Base-by-base conservation (phyloP, 2,329 filamentous ascomycete species). In the Chaetomium olivaceum region DNA sequence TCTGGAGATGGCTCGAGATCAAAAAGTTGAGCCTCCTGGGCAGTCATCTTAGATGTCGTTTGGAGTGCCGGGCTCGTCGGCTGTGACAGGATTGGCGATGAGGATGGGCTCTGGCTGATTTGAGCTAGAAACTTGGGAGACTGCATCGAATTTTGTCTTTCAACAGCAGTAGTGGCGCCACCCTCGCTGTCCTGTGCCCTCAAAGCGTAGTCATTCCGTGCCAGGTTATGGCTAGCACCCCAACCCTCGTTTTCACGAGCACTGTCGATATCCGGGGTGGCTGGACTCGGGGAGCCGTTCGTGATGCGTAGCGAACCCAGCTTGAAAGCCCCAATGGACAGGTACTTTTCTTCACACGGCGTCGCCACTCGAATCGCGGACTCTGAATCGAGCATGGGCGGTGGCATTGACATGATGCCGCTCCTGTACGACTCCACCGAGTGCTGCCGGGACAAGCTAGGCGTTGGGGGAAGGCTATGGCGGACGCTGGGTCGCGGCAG, bases 271-370 rank as follows among this genome's bases (percentile, higher is more conserved):
- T 74, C 70, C 63, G 80, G 76, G 56, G 82, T 85, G n/a, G 77
- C 74, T 2, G 87, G 87, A 64, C 82, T 85, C 1, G 76, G 80
- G 3, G 79, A 77, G 16, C 85, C 87, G 73, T 89, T 89, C 25
- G 80, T 87, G 63, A 89, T 88, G 43, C 85, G 82, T 58, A 89
- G 72, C 1, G 85, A 85, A 2, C 87, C 87, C 61, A 87, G 82
- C 72, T 87, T 87, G 72, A 87, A 89, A 12, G 81, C 84, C 3
- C 87, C 87, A 36, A 86, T 82, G 55, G 88, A 85, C 66, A 80
- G 80, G 70, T 88, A 89, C n/a, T 85, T 81, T 31, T 79, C 74
- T 27, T 88, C 86, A 50, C 77, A 82, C 0, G 87, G 83, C 1
- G 83, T 86, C 31, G 77, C 70, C 11, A 76, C 79, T n/a, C 80